phyloP scores from a whole-genome alignment of 2,329 filamentous ascomycete genomes.

The Fusarium euwallaceae region DNA sequence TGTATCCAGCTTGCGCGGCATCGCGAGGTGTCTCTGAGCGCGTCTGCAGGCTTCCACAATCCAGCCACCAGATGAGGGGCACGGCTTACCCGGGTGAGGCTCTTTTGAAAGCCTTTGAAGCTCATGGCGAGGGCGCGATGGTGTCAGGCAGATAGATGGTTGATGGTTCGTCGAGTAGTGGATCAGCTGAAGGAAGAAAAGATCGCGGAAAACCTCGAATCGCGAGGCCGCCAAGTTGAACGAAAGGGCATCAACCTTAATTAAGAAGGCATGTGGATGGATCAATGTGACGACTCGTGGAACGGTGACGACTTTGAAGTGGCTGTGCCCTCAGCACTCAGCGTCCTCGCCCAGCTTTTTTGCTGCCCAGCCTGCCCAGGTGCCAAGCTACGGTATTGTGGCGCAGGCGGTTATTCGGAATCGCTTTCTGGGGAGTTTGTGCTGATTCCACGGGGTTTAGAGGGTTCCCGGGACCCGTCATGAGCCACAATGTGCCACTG shows the following conservation, averaged over 20 bases:
- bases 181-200: conserved; percentile 20
- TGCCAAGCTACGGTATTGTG: conserved; percentile 23
- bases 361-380: conserved; percentile 32
- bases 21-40: conserved; percentile 29
- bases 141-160: conserved; percentile 7
- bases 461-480: background rate
- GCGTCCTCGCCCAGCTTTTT: conserved; percentile 21
- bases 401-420: conserved; percentile 10
- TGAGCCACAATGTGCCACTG: conserved; percentile 24
- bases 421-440: background rate
- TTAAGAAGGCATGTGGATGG: conserved; percentile 37
- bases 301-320: conserved; percentile 52
- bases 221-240: conserved; percentile 47
- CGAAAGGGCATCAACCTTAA: conserved; percentile 44
- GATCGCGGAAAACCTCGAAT: conserved; percentile 38
- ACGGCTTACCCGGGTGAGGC: conserved; percentile 80
- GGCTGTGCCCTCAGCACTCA: conserved; percentile 39
- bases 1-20: background rate
- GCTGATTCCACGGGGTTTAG: conserved; percentile 3
- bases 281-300: conserved; percentile 25
- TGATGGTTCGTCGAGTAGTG: conserved; percentile 12
- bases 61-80: conserved; percentile 48
- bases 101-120: conserved; percentile 96
- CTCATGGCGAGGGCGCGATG: conserved; percentile 75
- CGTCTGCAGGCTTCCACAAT: conserved; percentile 25